These are phyloP conservation scores for Fraxinus greggii DNA, from an alignment of 305 asterid species.

Conservation along the genomic window DNA sequence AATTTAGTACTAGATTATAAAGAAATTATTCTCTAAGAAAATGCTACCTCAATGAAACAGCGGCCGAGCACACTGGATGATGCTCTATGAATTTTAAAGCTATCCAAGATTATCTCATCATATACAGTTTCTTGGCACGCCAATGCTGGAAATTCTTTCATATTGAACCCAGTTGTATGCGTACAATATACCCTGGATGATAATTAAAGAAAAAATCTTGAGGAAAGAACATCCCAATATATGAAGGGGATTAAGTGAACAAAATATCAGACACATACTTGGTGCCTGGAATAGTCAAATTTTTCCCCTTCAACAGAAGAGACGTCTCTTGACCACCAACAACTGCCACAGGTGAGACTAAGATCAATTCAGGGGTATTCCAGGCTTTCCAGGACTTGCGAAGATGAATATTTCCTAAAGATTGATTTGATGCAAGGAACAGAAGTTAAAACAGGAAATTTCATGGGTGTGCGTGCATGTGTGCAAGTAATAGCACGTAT, in stretches of 20 bases:
- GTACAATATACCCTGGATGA: slow-evolving; percentile 73
- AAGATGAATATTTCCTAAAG: slow-evolving; percentile 56
- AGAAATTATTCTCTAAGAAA: slow-evolving; percentile 9
- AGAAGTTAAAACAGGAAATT: slow-evolving; percentile 13
- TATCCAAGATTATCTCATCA: slow-evolving; percentile 51
- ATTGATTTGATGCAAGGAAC: slow-evolving; percentile 18
- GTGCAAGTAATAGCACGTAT: background rate
- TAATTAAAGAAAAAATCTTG: slow-evolving; percentile 1
- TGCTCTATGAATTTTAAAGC: slow-evolving; percentile 44
- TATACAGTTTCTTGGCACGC: slow-evolving; percentile 33
- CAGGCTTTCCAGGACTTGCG: slow-evolving; percentile 49
- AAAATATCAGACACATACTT: slow-evolving; percentile 38
- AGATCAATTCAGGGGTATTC: slow-evolving; percentile 55
- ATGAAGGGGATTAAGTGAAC: background rate
- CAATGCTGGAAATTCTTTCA: slow-evolving; percentile 32
- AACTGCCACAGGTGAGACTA: slow-evolving; percentile 76
- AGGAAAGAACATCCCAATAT: background rate
- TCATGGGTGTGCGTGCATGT: background rate
- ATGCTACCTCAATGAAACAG: slow-evolving; percentile 75
- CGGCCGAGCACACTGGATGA: slow-evolving; percentile 55
- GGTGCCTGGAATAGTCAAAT: slow-evolving; percentile 52
- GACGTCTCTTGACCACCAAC: slow-evolving; percentile 71
- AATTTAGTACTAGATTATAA: background rate
- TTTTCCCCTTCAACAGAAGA: slow-evolving; percentile 60
- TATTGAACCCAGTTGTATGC: slow-evolving; percentile 41